These are phyloP conservation scores for Colletotrichum sidae DNA, from an alignment of 2,329 filamentous ascomycete species.

Conservation along the genomic window DNA sequence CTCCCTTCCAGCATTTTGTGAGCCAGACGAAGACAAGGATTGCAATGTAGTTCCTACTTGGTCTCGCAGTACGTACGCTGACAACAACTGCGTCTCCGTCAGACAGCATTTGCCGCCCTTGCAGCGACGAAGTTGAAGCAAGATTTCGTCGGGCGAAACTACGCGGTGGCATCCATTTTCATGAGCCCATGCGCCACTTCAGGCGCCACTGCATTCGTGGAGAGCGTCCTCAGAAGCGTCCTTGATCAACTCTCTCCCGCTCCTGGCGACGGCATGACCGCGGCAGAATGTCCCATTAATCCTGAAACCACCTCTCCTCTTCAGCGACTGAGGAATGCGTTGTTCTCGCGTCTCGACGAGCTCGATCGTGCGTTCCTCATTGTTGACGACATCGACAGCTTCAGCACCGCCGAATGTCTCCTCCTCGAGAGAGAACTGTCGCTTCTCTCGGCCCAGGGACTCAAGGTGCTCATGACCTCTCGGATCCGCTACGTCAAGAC, in stretches of 20 bases:
- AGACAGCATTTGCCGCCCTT: background rate
- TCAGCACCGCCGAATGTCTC: slow-evolving; percentile 2
- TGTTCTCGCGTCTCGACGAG: slow-evolving; percentile 10
- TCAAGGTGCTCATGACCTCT: slow-evolving; percentile 20
- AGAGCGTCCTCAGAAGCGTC: background rate
- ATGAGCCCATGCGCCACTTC: background rate
- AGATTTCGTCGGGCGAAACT: background rate
- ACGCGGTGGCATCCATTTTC: slow-evolving; percentile 3
- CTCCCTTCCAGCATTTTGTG: too few species aligned
- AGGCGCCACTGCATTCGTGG: background rate
- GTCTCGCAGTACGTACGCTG: too few species aligned
- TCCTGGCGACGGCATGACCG: background rate
- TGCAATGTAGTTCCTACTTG: too few species aligned
- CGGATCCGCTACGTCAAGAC: slow-evolving; percentile 11
- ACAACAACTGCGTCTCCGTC: background rate
- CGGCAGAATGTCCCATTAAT: slow-evolving; percentile 8
- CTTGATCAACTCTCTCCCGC: slow-evolving; percentile 17
- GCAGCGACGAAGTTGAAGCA: background rate
- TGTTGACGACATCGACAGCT: slow-evolving; percentile 10
- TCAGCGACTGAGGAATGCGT: slow-evolving; percentile 7
- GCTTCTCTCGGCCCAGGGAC: background rate
- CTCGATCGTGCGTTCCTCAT: slow-evolving; percentile 10
- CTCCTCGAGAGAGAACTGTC: slow-evolving; percentile 19
- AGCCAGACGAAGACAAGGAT: too few species aligned
- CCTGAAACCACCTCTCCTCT: slow-evolving; percentile 27